Evolutionary conservation across 2,329 filamentous ascomycete genomes (phyloP).

Genomic region (Juglanconis oblonga): DNA sequence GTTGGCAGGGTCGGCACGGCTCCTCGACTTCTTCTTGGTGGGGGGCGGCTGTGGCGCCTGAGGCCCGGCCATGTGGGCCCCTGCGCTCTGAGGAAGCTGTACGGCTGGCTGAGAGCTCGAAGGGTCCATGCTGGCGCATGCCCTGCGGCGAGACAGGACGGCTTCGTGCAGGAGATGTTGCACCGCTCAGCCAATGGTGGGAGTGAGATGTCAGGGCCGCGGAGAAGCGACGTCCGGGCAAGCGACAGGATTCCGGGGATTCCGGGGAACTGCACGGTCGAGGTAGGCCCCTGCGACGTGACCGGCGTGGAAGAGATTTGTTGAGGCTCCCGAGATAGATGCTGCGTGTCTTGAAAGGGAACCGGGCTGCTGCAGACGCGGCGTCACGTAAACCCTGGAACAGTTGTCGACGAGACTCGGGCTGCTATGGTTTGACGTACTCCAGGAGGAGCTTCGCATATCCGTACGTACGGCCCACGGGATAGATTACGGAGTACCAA

Average conservation of each 20-base stretch:
- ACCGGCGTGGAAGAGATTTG: background rate
- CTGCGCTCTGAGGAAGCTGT: slow-evolving; percentile 1
- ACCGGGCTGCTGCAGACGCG: too few relatives aligned
- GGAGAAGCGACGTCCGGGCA: background rate
- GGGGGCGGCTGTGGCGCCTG: slow-evolving; percentile 12
- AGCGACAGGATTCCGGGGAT: background rate
- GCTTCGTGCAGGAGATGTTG: background rate
- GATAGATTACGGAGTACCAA: too few relatives aligned
- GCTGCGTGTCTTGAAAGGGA: too few relatives aligned
- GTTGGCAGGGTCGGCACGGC: slow-evolving; percentile 42
- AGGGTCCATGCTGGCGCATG: slow-evolving; percentile 7
- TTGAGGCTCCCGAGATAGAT: background rate
- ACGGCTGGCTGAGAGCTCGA: slow-evolving; percentile 6
- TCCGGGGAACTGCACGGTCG: background rate
- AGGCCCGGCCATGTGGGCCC: background rate
- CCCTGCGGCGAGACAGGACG: slow-evolving; percentile 25
- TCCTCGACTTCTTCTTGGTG: slow-evolving; percentile 49
- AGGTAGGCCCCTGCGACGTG: background rate
- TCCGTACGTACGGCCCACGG: too few relatives aligned
- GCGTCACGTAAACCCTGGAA: too few relatives aligned
- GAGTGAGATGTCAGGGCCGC: background rate
- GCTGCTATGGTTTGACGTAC: too few relatives aligned
- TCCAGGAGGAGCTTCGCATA: too few relatives aligned
- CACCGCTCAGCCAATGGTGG: background rate
- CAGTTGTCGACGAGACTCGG: too few relatives aligned